A percentile compares a stretch with the other conserved stretches of the same genome.
Evolutionary conservation across 768 basidiomycete species (phyloP).

Genomic region (Auricularia sp.): DNA sequence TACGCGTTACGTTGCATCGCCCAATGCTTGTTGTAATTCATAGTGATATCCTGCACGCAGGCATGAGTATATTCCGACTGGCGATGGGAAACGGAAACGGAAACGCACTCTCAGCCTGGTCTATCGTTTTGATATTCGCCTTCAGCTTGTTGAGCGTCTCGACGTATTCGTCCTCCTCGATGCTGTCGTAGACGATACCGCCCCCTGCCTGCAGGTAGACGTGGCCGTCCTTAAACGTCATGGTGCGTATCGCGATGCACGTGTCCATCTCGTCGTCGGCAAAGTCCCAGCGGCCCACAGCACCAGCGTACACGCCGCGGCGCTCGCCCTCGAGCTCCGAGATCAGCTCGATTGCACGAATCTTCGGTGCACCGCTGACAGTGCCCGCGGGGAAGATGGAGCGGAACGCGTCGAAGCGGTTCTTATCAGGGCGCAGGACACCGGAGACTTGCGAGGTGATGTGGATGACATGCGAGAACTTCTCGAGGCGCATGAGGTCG

Average conservation of each 20-base stretch:
- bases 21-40: slow-evolving; percentile 41
- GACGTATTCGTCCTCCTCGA: slow-evolving; percentile 93
- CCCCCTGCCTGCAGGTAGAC: slow-evolving; percentile 94
- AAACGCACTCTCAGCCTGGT: slow-evolving; percentile 76
- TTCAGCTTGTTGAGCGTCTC: slow-evolving; percentile 94
- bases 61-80: slow-evolving; percentile 6
- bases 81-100: background rate
- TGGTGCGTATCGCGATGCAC: slow-evolving; percentile 96
- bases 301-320: slow-evolving; percentile 92
- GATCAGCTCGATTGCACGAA: slow-evolving; percentile 93
- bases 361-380: slow-evolving; percentile 97
- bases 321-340: slow-evolving; percentile 78
- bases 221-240: slow-evolving; percentile 89
- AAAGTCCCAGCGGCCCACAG: slow-evolving; percentile 97
- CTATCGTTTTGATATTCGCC: slow-evolving; percentile 77
- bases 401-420: slow-evolving; percentile 94
- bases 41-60: slow-evolving; percentile 53
- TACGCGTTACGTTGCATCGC: background rate
- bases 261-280: slow-evolving; percentile 93
- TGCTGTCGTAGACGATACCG: slow-evolving; percentile 93
- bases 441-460: slow-evolving; percentile 94
- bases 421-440: slow-evolving; percentile 66
- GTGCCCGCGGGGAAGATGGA: slow-evolving; percentile 99
- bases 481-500: slow-evolving; percentile 85
- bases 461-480: slow-evolving; percentile 97